Percentiles rank a stretch among this genome's conserved stretches.
phyloP scores from a whole-genome alignment of 2,329 filamentous ascomycete species.

The Ophiostoma sp. region DNA sequence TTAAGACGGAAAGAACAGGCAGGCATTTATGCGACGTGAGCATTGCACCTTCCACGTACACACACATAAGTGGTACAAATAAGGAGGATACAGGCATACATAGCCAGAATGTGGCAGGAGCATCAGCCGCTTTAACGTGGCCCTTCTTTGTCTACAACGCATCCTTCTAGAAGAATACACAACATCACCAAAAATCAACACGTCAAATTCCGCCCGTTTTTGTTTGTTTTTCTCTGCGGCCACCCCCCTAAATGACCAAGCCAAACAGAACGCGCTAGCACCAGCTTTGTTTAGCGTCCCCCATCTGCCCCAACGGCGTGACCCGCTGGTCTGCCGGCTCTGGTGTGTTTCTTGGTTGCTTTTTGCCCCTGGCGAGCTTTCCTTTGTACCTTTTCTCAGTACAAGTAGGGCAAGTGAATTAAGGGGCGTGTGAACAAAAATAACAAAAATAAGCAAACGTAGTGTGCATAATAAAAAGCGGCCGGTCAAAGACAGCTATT shows the following conservation, averaged over 20 bases:
- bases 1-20: constrained; percentile 12
- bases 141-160: background rate
- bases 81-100: background rate
- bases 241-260: constrained; percentile 14
- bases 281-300: constrained; percentile 17
- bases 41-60: constrained; percentile 15
- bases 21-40: constrained; percentile 11
- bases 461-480: constrained; percentile 1
- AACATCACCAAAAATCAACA: background rate
- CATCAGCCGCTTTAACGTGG: background rate
- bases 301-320: constrained; percentile 14
- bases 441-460: background rate
- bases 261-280: constrained; percentile 14
- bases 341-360: background rate
- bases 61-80: too few relatives aligned
- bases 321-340: constrained; percentile 15
- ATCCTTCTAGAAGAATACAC: background rate
- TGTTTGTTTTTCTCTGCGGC: background rate
- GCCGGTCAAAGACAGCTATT: background rate
- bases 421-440: background rate
- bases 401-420: background rate
- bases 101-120: background rate
- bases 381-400: background rate
- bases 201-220: background rate
- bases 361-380: background rate